A percentile compares a stretch with the other conserved stretches of the same genome.
These are phyloP conservation scores for Hyaloscypha hepaticicola DNA, from an alignment of 495 filamentous ascomycete genomes.

Conservation along the genomic window DNA sequence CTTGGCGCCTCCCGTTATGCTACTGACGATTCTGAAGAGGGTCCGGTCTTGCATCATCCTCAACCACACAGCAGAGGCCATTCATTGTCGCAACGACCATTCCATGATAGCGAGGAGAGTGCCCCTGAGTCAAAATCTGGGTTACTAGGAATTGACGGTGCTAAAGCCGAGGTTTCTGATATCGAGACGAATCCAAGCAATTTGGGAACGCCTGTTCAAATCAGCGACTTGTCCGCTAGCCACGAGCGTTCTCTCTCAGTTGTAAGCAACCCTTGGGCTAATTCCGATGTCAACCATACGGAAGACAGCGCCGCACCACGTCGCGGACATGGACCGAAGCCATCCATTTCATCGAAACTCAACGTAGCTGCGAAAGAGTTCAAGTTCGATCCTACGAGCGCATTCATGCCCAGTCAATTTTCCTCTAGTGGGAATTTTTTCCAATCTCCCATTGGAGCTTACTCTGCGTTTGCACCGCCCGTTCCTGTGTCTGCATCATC, in stretches of 20 bases:
- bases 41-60: slow-evolving; percentile 57
- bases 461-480: slow-evolving; percentile 25
- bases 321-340: slow-evolving; percentile 56
- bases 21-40: slow-evolving; percentile 38
- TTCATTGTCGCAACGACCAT: slow-evolving; percentile 54
- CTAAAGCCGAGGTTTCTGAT: slow-evolving; percentile 55
- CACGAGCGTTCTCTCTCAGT: slow-evolving; percentile 24
- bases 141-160: slow-evolving; percentile 20
- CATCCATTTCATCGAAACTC: slow-evolving; percentile 66
- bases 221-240: slow-evolving; percentile 20
- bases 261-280: slow-evolving; percentile 32
- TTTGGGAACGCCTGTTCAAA: slow-evolving; percentile 58
- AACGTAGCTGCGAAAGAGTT: slow-evolving; percentile 90
- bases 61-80: slow-evolving; percentile 60
- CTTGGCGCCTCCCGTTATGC: slow-evolving; percentile 37
- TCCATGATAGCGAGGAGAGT: slow-evolving; percentile 36
- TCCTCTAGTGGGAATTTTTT: slow-evolving; percentile 55
- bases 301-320: slow-evolving; percentile 4
- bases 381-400: slow-evolving; percentile 67
- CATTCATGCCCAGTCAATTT: slow-evolving; percentile 59
- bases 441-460: slow-evolving; percentile 42
- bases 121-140: slow-evolving; percentile 26
- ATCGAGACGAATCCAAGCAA: slow-evolving; percentile 77
- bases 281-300: slow-evolving; percentile 19
- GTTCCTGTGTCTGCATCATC: slow-evolving; percentile 24